These are phyloP conservation scores for Candida loeiensis DNA, from an alignment of 805 yeast genomes.

Conservation along the genomic window DNA sequence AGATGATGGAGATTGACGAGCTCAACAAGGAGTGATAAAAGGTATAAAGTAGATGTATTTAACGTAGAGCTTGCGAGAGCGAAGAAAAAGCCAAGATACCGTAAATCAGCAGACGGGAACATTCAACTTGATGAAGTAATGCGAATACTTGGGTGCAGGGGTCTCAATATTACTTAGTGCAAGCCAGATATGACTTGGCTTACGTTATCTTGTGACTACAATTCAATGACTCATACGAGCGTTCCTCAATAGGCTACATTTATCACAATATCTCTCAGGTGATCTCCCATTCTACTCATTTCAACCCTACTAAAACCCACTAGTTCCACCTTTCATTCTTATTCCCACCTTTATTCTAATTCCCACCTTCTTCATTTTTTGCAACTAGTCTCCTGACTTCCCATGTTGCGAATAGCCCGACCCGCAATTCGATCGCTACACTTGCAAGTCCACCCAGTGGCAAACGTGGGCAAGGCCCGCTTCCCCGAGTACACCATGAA, in stretches of 20 bases:
- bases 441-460: conserved; percentile 7
- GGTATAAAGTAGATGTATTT: background rate
- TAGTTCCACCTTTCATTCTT: background rate
- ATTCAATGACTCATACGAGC: too few species aligned
- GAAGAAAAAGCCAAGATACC: conserved; percentile 14
- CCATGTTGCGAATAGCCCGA: background rate
- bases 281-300: too few species aligned
- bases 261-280: too few species aligned
- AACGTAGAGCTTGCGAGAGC: conserved; percentile 17
- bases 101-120: too few species aligned
- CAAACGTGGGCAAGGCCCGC: conserved; percentile 9
- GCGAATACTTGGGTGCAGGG: too few species aligned
- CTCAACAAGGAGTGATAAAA: conserved; percentile 22
- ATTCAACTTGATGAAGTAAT: too few species aligned
- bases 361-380: background rate
- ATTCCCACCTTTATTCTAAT: background rate
- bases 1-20: conserved; percentile 35
- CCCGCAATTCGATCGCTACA: conserved; percentile 1
- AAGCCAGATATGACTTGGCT: too few species aligned
- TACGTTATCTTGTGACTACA: too few species aligned
- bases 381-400: background rate
- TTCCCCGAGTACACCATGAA: conserved; percentile 52
- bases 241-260: too few species aligned
- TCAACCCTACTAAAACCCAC: too few species aligned
- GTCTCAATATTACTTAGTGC: too few species aligned